Evolutionary conservation across 345 rosid species (phyloP).

Genomic region (Citrus australasica): DNA sequence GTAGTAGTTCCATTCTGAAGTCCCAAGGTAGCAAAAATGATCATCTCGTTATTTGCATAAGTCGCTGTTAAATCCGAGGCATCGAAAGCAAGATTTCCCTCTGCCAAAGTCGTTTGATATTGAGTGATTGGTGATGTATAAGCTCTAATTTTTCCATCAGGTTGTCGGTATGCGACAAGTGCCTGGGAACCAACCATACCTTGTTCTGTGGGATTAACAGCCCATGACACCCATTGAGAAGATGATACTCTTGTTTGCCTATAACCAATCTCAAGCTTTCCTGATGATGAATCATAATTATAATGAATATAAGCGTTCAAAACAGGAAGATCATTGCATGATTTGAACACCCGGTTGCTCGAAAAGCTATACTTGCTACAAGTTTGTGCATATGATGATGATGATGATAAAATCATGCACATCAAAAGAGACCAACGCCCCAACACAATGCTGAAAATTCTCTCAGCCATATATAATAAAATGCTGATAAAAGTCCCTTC

Average conservation of each 20-base stretch:
- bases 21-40: conserved; percentile 57
- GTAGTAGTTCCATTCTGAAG: conserved; percentile 35
- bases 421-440: conserved; percentile 9
- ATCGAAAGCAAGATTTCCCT: conserved; percentile 60
- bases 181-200: conserved; percentile 88
- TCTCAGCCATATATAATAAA: not conserved
- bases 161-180: conserved; percentile 62
- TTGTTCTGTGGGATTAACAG: conserved; percentile 61
- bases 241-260: conserved; percentile 54
- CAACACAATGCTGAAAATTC: not conserved
- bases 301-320: conserved; percentile 70
- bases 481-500: not conserved
- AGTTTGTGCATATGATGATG: conserved; percentile 42
- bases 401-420: conserved; percentile 13
- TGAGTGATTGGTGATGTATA: conserved; percentile 60
- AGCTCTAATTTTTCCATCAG: conserved; percentile 54
- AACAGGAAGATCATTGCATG: conserved; percentile 77
- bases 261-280: conserved; percentile 61
- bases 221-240: conserved; percentile 83
- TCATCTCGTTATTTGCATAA: conserved; percentile 52
- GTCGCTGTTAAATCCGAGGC: conserved; percentile 60
- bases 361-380: conserved; percentile 66
- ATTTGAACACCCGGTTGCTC: conserved; percentile 44
- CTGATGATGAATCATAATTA: conserved; percentile 52
- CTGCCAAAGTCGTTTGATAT: conserved; percentile 46